These are phyloP conservation scores for Schizophyllum commune DNA, from an alignment of 1,284 basidiomycete genomes.

Conservation along the genomic window DNA sequence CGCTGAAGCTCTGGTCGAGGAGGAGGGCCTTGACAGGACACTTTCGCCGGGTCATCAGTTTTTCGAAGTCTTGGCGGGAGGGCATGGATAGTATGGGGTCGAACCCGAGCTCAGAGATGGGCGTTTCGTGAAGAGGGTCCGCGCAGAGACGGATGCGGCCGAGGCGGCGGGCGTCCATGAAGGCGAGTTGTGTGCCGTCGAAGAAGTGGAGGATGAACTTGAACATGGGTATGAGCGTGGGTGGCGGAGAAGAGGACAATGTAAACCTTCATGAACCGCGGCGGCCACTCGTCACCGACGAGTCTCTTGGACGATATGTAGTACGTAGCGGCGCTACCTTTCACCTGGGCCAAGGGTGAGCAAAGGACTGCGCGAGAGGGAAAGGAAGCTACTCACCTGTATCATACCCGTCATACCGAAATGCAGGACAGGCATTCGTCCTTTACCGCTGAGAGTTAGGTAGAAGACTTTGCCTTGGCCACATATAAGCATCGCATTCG, in stretches of 20 bases:
- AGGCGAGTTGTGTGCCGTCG: conserved; percentile 43
- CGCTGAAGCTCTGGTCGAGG: conserved; percentile 76
- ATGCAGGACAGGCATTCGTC: conserved; percentile 64
- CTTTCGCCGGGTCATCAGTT: conserved; percentile 44
- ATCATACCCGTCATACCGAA: conserved; percentile 85
- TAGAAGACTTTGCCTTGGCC: conserved; percentile 70
- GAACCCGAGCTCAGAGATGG: conserved; percentile 67
- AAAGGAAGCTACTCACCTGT: conserved; percentile 35
- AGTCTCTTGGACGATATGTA: conserved; percentile 52
- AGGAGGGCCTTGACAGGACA: conserved; percentile 76
- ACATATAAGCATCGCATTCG: conserved; percentile 1
- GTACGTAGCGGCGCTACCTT: conserved; percentile 53
- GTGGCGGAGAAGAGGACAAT: background rate
- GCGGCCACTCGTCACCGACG: conserved; percentile 60
- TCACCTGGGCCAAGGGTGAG: conserved; percentile 34
- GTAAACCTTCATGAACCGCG: conserved; percentile 61
- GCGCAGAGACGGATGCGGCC: conserved; percentile 62
- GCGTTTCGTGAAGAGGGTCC: conserved; percentile 55
- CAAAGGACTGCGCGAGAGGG: background rate
- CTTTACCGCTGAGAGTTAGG: conserved; percentile 57
- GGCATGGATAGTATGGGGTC: conserved; percentile 77
- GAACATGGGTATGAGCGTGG: background rate
- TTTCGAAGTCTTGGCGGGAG: conserved; percentile 46
- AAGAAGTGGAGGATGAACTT: conserved; percentile 60
- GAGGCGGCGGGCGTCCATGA: conserved; percentile 64